Conservation (phyloP, 2,329 filamentous ascomycete species). For the Harringtonia aguacate region DNA sequence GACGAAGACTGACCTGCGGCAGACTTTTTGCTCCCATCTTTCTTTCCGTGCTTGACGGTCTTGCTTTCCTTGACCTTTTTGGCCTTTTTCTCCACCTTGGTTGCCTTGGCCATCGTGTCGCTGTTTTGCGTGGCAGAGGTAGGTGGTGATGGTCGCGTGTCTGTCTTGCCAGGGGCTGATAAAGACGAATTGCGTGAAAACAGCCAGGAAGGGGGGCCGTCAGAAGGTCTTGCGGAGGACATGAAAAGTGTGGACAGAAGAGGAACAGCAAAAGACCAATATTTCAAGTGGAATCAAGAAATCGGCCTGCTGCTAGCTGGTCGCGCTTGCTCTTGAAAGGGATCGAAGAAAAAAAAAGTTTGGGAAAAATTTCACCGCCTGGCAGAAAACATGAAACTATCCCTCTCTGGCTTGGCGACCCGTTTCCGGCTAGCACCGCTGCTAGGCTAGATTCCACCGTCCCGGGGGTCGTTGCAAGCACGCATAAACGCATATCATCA, state of each 20-base stretch:
- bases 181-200: slow-evolving; percentile 9
- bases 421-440: too few relatives aligned
- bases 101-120: slow-evolving; percentile 8
- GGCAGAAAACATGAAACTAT: slow-evolving; percentile 4
- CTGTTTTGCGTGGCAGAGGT: neutral
- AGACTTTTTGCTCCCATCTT: slow-evolving; percentile 10
- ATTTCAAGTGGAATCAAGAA: neutral
- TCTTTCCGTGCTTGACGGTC: slow-evolving; percentile 8
- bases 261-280: neutral
- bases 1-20: slow-evolving; percentile 9
- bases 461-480: too few relatives aligned
- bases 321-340: too few relatives aligned
- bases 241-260: neutral
- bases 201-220: slow-evolving; percentile 10
- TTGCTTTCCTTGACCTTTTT: slow-evolving; percentile 11
- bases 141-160: too few relatives aligned
- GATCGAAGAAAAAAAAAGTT: slow-evolving; percentile 1
- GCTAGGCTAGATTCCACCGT: too few relatives aligned
- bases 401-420: too few relatives aligned
- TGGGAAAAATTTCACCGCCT: slow-evolving; percentile 2
- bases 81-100: slow-evolving; percentile 10
- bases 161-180: neutral
- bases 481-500: too few relatives aligned
- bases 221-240: slow-evolving; percentile 1
- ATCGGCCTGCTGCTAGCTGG: too few relatives aligned